A percentile compares a stretch with the other conserved stretches of the same genome.
These are phyloP conservation scores for Posidonia australis DNA, from an alignment of 106 monocot species.

Conservation along the genomic window DNA sequence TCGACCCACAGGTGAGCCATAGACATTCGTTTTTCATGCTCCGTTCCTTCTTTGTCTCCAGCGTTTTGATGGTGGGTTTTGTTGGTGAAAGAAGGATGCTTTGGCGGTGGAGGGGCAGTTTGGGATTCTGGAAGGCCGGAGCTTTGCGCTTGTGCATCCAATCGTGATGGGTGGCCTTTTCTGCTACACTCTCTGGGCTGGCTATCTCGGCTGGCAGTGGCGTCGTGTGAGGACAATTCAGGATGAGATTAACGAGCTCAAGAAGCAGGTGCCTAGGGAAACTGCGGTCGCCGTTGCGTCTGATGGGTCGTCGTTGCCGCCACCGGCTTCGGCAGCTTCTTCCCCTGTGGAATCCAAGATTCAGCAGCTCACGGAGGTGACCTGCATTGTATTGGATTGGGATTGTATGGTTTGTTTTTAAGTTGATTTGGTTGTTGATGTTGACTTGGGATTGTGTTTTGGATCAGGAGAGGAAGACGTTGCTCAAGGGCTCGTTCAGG, in stretches of 20 bases:
- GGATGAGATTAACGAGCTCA: slow-evolving; percentile 87
- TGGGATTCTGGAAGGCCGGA: slow-evolving; percentile 77
- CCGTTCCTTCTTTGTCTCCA: background rate
- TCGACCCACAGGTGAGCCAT: slow-evolving; percentile 6
- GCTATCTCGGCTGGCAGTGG: slow-evolving; percentile 95
- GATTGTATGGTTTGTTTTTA: no score
- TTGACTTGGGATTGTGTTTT: background rate
- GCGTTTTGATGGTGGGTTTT: background rate
- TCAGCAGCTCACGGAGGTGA: slow-evolving; percentile 59
- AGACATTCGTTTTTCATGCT: background rate
- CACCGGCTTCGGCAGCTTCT: slow-evolving; percentile 6
- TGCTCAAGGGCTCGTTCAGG: slow-evolving; percentile 65
- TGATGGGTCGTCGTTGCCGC: slow-evolving; percentile 4
- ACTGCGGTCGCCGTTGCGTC: slow-evolving; percentile 14
- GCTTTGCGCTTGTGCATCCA: slow-evolving; percentile 67
- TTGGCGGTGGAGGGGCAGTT: slow-evolving; percentile 59
- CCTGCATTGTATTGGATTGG: background rate
- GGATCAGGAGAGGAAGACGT: slow-evolving; percentile 65
- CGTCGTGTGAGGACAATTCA: slow-evolving; percentile 79
- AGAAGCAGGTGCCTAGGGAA: slow-evolving; percentile 38
- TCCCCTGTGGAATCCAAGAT: slow-evolving; percentile 62
- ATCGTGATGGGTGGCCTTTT: slow-evolving; percentile 73
- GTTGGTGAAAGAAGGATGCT: slow-evolving; percentile 26
- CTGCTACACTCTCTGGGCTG: slow-evolving; percentile 69
- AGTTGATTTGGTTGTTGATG: background rate